These are phyloP conservation scores for Pichia heedii DNA, from an alignment of 805 yeast species.

Conservation along the genomic window DNA sequence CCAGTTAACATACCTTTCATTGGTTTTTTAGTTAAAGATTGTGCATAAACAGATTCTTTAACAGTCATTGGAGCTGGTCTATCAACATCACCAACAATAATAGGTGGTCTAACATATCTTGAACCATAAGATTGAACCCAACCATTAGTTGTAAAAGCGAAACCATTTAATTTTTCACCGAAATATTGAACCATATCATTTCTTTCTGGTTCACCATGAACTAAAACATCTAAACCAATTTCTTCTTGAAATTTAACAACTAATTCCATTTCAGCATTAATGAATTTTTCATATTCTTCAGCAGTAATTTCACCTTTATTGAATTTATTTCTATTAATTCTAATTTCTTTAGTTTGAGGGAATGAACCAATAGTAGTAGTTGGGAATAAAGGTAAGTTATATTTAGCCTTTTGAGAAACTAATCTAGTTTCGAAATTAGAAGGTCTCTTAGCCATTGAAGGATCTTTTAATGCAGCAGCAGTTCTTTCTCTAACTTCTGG, in stretches of 20 bases:
- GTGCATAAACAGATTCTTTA: slow-evolving; percentile 98
- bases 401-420: slow-evolving; percentile 74
- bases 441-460: slow-evolving; percentile 72
- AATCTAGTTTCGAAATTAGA: slow-evolving; percentile 82
- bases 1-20: slow-evolving; percentile 99
- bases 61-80: slow-evolving; percentile 99
- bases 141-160: slow-evolving; percentile 97
- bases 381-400: slow-evolving; percentile 97
- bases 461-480: slow-evolving; percentile 50
- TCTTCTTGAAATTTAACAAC: slow-evolving; percentile 99
- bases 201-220: slow-evolving; percentile 99
- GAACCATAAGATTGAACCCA: slow-evolving; percentile 99
- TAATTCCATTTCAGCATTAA: slow-evolving; percentile 89
- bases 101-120: slow-evolving; percentile 99
- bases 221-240: slow-evolving; percentile 94
- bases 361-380: slow-evolving; percentile 99
- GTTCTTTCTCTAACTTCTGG: slow-evolving; percentile 84
- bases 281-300: slow-evolving; percentile 93
- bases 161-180: slow-evolving; percentile 98
- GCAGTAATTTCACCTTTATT: slow-evolving; percentile 93
- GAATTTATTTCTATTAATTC: slow-evolving; percentile 97
- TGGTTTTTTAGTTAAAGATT: slow-evolving; percentile 89
- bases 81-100: slow-evolving; percentile 97
- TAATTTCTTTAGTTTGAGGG: slow-evolving; percentile 99
- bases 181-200: slow-evolving; percentile 99